A percentile compares a stretch with the other conserved stretches of the same genome.
phyloP scores from a whole-genome alignment of 768 basidiomycete genomes.

The Rhizopogon rudus region DNA sequence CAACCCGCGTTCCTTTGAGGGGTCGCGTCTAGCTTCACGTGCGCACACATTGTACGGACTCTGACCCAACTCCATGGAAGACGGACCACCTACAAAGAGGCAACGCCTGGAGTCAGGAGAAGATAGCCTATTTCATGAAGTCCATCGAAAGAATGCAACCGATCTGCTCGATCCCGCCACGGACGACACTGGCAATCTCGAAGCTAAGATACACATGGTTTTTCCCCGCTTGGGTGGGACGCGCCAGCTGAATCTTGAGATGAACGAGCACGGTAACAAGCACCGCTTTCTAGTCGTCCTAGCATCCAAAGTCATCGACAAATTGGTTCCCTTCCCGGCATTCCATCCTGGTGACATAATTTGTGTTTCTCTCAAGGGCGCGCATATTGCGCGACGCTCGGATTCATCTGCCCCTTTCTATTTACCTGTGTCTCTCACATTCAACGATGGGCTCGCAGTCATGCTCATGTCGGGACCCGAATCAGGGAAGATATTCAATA shows the following conservation, averaged over 20 bases:
- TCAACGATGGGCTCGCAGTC: slow-evolving; percentile 36
- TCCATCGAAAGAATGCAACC: slow-evolving; percentile 22
- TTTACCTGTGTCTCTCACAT: slow-evolving; percentile 39
- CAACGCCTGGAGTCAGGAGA: neutral
- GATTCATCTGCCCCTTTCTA: slow-evolving; percentile 23
- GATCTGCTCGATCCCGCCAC: slow-evolving; percentile 28
- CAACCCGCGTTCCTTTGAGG: slow-evolving; percentile 4
- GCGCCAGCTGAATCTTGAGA: slow-evolving; percentile 28
- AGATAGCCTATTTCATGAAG: slow-evolving; percentile 16
- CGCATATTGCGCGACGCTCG: slow-evolving; percentile 25
- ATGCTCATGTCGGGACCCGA: slow-evolving; percentile 30
- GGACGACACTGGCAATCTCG: slow-evolving; percentile 35
- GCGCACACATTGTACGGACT: neutral
- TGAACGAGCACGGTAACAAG: slow-evolving; percentile 6
- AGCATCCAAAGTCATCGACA: slow-evolving; percentile 24
- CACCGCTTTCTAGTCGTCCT: slow-evolving; percentile 37
- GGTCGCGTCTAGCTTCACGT: neutral
- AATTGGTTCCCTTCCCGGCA: slow-evolving; percentile 28
- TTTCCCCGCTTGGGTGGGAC: slow-evolving; percentile 31
- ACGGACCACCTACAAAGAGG: neutral
- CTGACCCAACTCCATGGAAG: neutral
- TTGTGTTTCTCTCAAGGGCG: slow-evolving; percentile 44
- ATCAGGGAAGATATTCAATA: slow-evolving; percentile 30
- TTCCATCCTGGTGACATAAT: slow-evolving; percentile 40
- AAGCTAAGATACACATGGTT: slow-evolving; percentile 39